Evolutionary conservation across 129 eudicot species (phyloP).

Genomic region (Chrysanthemum lavandulifolium): DNA sequence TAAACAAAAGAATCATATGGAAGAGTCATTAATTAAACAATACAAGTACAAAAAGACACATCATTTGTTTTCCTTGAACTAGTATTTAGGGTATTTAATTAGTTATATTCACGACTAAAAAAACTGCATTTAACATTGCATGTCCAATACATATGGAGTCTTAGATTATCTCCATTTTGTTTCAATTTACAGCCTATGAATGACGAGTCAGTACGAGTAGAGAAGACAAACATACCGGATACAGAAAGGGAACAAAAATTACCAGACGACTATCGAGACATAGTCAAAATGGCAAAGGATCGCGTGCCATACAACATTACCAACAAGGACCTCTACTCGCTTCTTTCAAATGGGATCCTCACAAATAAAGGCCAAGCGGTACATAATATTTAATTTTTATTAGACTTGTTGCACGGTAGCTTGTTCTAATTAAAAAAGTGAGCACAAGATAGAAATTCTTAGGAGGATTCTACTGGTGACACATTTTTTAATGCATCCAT

Average conservation of each 20-base stretch:
- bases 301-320: constrained; percentile 13
- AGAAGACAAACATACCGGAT: not conserved
- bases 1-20: too few relatives aligned
- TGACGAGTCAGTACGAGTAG: not conserved
- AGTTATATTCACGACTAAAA: too few relatives aligned
- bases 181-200: not conserved
- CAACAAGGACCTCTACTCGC: constrained; percentile 18
- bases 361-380: constrained; percentile 21
- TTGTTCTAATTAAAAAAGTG: too few relatives aligned
- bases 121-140: not conserved
- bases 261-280: constrained; percentile 14
- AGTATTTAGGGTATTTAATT: too few relatives aligned
- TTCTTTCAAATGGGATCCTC: constrained; percentile 26
- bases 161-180: not conserved
- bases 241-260: constrained; percentile 12
- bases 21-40: too few relatives aligned
- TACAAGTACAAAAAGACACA: too few relatives aligned
- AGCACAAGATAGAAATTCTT: too few relatives aligned
- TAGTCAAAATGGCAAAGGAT: constrained; percentile 22
- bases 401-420: too few relatives aligned
- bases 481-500: too few relatives aligned
- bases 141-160: not conserved
- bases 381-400: not conserved
- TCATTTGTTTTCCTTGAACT: too few relatives aligned
- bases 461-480: too few relatives aligned